phyloP scores from a whole-genome alignment of 2,329 filamentous ascomycete genomes.

The Chalara sp. region DNA sequence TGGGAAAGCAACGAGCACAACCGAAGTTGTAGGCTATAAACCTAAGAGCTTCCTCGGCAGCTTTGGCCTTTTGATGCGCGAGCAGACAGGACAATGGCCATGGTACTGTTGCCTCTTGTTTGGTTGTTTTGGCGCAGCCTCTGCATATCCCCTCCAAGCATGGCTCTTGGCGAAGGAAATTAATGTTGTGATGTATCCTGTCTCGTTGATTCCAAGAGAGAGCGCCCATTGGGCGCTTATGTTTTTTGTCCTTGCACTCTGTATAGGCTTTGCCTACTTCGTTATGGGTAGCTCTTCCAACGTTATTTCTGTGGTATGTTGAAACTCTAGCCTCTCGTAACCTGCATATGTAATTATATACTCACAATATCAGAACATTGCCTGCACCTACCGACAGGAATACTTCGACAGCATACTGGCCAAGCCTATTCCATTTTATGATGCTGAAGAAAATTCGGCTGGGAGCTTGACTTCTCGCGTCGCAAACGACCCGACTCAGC shows the following conservation, averaged over 20 bases:
- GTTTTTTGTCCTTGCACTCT: constrained; percentile 20
- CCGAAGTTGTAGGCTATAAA: constrained; percentile 25
- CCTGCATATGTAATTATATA: neutral
- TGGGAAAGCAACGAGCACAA: constrained; percentile 11
- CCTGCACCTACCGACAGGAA: constrained; percentile 30
- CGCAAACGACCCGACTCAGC: constrained; percentile 40
- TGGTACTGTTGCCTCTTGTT: constrained; percentile 40
- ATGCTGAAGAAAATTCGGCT: constrained; percentile 35
- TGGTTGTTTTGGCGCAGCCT: constrained; percentile 5
- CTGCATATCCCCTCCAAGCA: constrained; percentile 27
- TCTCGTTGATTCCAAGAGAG: neutral
- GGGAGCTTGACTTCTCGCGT: constrained; percentile 38
- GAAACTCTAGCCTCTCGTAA: neutral
- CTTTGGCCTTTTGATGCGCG: constrained; percentile 49
- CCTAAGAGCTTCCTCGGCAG: constrained; percentile 36
- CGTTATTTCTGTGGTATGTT: constrained; percentile 26
- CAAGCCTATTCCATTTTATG: constrained; percentile 34
- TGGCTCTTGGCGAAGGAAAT: constrained; percentile 22
- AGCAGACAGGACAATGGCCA: constrained; percentile 44
- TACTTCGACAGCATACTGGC: constrained; percentile 35
- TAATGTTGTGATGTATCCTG: constrained; percentile 16
- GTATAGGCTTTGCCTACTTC: constrained; percentile 28
- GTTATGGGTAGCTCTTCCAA: constrained; percentile 30
- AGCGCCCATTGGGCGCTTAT: constrained; percentile 8
- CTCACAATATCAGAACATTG: constrained; percentile 20